Evolutionary conservation across 1,284 basidiomycete species (phyloP), one percentile per base, ranked within the genome.

Genomic region (Fomes fomentarius): DNA sequence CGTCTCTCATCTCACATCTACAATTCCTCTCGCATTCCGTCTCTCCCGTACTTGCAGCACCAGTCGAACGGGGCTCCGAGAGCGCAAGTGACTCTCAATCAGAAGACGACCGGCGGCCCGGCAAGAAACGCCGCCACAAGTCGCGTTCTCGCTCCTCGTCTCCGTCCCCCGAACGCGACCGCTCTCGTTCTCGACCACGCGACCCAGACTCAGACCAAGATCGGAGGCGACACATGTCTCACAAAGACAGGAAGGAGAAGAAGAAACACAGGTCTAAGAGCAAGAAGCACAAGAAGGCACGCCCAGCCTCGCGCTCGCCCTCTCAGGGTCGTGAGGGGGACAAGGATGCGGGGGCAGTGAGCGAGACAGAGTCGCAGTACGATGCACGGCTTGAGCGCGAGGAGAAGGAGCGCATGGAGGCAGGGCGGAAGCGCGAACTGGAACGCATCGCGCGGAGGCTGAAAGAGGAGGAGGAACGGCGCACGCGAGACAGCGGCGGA

Each of bases 321-420:
- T 35, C 41, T 26, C 47, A 28, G 39, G 49, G 24, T 39, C 35
- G 14, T 22, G 34, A 22, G 28, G 45, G 25, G n/a, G 47, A 46
- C 35, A 64, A 61, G 25, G 60, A 56, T 28, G 48, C 51, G 4
- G 63, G 56, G 34, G 63, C 84, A 79, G 11, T 80, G 77, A 61
- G 81, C 85, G 77, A 79, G 63, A 78, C 77, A 0, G 74, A 78
- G 58, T 77, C 78, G 66, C 87, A 90, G 65, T 88, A 89, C 61
- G 89, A 89, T 65, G 82, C 82, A 0, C 73, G 88, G 37, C 65
- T 90, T 40, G 88, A 89, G 64, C 74, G 84, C 31, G 89, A 91
- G 67, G 87, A 90, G 69, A 78, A 78, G 25, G 84, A 86, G 62
- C 73, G 86, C 25, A 59, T 82, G 0, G 83, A 78, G 58, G 74